Conservation (phyloP, 495 filamentous ascomycete species). For the Symbiotaphrina buchneri region DNA sequence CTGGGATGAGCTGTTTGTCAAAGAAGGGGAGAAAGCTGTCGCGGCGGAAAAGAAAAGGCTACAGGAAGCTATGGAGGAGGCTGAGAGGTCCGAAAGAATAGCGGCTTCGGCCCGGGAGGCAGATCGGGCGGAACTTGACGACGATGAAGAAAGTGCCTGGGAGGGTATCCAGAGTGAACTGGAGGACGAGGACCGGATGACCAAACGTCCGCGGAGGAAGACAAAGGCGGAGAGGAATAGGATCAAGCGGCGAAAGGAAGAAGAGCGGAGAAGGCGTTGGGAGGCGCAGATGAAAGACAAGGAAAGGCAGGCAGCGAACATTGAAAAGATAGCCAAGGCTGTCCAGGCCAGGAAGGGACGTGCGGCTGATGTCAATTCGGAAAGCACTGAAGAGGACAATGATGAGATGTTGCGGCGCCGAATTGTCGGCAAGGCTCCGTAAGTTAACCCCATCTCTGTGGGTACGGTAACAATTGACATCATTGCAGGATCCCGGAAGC, state of each 20-base stretch:
- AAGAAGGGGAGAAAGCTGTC: constrained; percentile 56
- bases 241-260: constrained; percentile 66
- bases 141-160: constrained; percentile 64
- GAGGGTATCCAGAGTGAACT: constrained; percentile 61
- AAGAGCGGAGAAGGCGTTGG: constrained; percentile 46
- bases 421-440: constrained; percentile 51
- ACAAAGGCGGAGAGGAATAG: constrained; percentile 71
- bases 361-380: constrained; percentile 11
- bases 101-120: constrained; percentile 13
- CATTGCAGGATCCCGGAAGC: constrained; percentile 42
- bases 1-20: constrained; percentile 50
- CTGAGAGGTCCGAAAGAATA: constrained; percentile 18
- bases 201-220: constrained; percentile 61
- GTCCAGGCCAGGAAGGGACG: constrained; percentile 31
- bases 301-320: constrained; percentile 37
- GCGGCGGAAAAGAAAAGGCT: constrained; percentile 60
- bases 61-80: constrained; percentile 38
- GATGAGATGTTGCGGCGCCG: constrained; percentile 41
- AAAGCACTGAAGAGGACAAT: constrained; percentile 23
- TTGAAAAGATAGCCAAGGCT: constrained; percentile 40
- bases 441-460: constrained; percentile 11
- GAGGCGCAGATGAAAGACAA: constrained; percentile 49
- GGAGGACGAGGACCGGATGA: constrained; percentile 35
- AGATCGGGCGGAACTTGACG: constrained; percentile 34
- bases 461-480: neutral